phyloP scores from a whole-genome alignment of 2,329 filamentous ascomycete genomes.

The Lasiodiplodia gonubiensis region DNA sequence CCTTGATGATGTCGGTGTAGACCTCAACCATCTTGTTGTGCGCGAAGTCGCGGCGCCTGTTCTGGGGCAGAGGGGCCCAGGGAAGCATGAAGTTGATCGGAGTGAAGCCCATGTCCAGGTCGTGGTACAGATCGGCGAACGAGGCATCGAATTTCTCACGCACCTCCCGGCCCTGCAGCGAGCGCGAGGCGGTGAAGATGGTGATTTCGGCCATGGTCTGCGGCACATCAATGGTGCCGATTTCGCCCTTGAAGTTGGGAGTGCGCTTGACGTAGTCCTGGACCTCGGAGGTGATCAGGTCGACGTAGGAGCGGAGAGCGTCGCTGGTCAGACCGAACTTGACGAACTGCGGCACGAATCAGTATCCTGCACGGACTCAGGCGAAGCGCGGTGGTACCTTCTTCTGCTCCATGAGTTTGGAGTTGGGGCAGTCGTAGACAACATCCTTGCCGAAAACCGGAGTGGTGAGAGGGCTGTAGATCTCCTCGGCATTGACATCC shows the following conservation, averaged over 20 bases:
- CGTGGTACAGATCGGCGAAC: slow-evolving; percentile 83
- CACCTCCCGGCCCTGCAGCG: slow-evolving; percentile 83
- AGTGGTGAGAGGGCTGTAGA: slow-evolving; percentile 77
- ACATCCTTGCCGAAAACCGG: slow-evolving; percentile 82
- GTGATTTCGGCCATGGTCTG: slow-evolving; percentile 83
- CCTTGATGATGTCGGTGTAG: slow-evolving; percentile 81
- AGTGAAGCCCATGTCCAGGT: slow-evolving; percentile 88
- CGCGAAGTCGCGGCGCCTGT: slow-evolving; percentile 78
- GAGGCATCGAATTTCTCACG: slow-evolving; percentile 79
- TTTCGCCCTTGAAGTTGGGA: slow-evolving; percentile 69
- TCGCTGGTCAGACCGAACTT: slow-evolving; percentile 79
- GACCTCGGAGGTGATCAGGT: slow-evolving; percentile 77
- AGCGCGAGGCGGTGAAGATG: slow-evolving; percentile 86
- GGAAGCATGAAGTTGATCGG: slow-evolving; percentile 90
- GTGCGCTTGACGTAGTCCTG: slow-evolving; percentile 73
- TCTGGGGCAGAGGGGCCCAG: slow-evolving; percentile 88
- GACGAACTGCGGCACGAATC: slow-evolving; percentile 66
- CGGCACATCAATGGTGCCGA: slow-evolving; percentile 73
- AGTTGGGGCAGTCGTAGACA: slow-evolving; percentile 88
- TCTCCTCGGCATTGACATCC: slow-evolving; percentile 88
- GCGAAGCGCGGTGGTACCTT: slow-evolving; percentile 62
- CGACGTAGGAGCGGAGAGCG: slow-evolving; percentile 77
- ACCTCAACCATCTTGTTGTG: slow-evolving; percentile 80
- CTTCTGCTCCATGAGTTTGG: slow-evolving; percentile 96
- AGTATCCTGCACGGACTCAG: slow-evolving; percentile 11